A percentile compares a stretch with the other conserved stretches of the same genome.
phyloP scores from a whole-genome alignment of 768 basidiomycete species.

The Sarcodon aspratus region DNA sequence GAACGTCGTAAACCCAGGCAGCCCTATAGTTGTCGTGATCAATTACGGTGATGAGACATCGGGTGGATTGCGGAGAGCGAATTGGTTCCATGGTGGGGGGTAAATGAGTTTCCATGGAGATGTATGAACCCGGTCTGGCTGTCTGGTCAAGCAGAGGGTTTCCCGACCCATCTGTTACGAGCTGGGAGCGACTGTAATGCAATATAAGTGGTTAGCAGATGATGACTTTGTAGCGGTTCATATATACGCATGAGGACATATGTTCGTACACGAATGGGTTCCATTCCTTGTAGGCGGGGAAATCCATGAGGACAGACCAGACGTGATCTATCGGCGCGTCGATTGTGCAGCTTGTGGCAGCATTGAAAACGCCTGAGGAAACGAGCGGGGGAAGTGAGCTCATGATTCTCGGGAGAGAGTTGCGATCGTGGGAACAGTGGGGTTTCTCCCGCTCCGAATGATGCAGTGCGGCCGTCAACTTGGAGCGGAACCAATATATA shows the following conservation, averaged over 20 bases:
- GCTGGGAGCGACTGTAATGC: slow-evolving; percentile 35
- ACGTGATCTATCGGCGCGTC: slow-evolving; percentile 51
- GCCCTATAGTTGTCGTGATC: slow-evolving; percentile 44
- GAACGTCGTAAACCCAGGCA: slow-evolving; percentile 37
- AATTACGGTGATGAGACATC: slow-evolving; percentile 31
- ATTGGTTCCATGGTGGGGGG: slow-evolving; percentile 41
- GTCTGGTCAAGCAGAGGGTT: slow-evolving; percentile 35
- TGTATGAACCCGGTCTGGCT: slow-evolving; percentile 33
- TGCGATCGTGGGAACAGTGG: no score
- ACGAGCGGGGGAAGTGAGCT: slow-evolving; percentile 25
- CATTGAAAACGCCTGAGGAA: slow-evolving; percentile 33
- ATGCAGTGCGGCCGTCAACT: no score
- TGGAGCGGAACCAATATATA: no score
- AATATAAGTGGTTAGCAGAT: background rate
- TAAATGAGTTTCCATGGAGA: slow-evolving; percentile 46
- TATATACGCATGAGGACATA: background rate
- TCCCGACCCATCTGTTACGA: slow-evolving; percentile 28
- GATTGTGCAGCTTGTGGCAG: slow-evolving; percentile 36
- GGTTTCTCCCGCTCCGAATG: no score
- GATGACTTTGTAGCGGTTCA: background rate
- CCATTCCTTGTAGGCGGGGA: slow-evolving; percentile 54
- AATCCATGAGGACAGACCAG: slow-evolving; percentile 52
- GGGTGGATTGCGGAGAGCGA: slow-evolving; percentile 29
- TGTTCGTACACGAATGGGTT: slow-evolving; percentile 52
- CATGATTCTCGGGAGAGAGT: no score